Percentiles rank a stretch among this genome's conserved stretches.
phyloP scores from a whole-genome alignment of 2,329 filamentous ascomycete species.

The Colletotrichum spinosum region DNA sequence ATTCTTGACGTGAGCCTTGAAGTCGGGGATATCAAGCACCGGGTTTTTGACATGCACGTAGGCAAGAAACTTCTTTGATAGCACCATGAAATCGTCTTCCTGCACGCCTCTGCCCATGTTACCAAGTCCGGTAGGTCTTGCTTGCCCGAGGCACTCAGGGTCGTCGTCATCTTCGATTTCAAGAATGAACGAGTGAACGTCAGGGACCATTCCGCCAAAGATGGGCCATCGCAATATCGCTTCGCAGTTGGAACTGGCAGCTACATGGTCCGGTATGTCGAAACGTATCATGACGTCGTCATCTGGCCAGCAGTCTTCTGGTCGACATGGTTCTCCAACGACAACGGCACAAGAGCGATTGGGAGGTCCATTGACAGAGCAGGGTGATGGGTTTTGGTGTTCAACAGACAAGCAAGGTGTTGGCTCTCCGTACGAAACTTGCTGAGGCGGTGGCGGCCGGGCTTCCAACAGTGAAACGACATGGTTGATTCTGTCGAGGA shows the following conservation, averaged over 20 bases:
- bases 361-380: conserved; percentile 2
- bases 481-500: conserved; percentile 45
- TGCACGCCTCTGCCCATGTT: conserved; percentile 40
- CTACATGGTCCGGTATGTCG: conserved; percentile 34
- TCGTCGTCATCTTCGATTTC: conserved; percentile 35
- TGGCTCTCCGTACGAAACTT: not conserved
- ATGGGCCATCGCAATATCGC: conserved; percentile 46
- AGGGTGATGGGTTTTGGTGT: not conserved
- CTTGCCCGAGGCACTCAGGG: conserved; percentile 21
- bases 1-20: conserved; percentile 38
- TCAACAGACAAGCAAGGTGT: too few species aligned
- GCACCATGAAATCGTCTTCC: conserved; percentile 43
- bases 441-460: conserved; percentile 1
- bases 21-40: conserved; percentile 42
- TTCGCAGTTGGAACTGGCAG: conserved; percentile 39
- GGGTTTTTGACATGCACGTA: conserved; percentile 50
- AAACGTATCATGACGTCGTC: conserved; percentile 27
- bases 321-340: not conserved
- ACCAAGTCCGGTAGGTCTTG: not conserved
- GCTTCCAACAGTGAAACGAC: conserved; percentile 41
- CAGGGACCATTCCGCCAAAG: conserved; percentile 41
- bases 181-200: conserved; percentile 38
- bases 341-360: not conserved
- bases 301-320: conserved; percentile 3
- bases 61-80: conserved; percentile 44